Percentiles rank a stretch among this genome's conserved stretches.
Conservation (phyloP, 306 rosid genomes). For the Senna tora region DNA sequence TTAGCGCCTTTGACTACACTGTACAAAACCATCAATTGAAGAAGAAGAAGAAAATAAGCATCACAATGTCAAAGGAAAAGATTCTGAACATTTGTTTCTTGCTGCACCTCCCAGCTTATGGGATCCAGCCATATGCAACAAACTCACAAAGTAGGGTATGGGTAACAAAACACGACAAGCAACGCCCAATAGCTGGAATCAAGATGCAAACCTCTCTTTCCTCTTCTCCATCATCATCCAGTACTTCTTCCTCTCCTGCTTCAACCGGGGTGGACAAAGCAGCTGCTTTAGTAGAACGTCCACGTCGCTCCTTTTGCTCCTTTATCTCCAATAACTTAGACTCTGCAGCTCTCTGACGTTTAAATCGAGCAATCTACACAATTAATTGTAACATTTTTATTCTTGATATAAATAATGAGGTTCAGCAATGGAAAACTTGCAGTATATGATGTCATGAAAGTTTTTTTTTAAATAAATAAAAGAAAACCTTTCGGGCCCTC, state of each 20-base stretch:
- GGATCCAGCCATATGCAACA: constrained; percentile 1
- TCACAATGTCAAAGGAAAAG: not conserved
- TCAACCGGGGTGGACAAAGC: constrained; percentile 90
- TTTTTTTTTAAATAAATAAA: not conserved
- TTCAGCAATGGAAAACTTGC: constrained; percentile 10
- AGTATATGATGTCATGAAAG: constrained; percentile 3
- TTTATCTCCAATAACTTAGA: constrained; percentile 86
- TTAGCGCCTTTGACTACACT: no score
- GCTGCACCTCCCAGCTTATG: not conserved
- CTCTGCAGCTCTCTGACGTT: constrained; percentile 85
- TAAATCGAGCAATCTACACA: constrained; percentile 86
- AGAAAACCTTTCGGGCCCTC: constrained; percentile 84
- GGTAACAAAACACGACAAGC: constrained; percentile 27
- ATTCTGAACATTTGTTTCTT: not conserved
- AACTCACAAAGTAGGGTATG: constrained; percentile 27
- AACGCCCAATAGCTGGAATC: constrained; percentile 20
- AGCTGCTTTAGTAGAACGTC: constrained; percentile 90
- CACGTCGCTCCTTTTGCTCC: constrained; percentile 92
- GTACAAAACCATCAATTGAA: not conserved
- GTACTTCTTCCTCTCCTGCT: constrained; percentile 88
- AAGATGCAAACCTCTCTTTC: constrained; percentile 81
- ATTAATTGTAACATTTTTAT: constrained; percentile 7
- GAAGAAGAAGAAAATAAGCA: not conserved
- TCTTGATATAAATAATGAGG: not conserved
- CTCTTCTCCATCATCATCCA: constrained; percentile 95